A percentile compares a stretch with the other conserved stretches of the same genome.
These are phyloP conservation scores for Pseudopithomyces chartarum DNA, from an alignment of 2,329 filamentous ascomycete genomes.

Conservation along the genomic window DNA sequence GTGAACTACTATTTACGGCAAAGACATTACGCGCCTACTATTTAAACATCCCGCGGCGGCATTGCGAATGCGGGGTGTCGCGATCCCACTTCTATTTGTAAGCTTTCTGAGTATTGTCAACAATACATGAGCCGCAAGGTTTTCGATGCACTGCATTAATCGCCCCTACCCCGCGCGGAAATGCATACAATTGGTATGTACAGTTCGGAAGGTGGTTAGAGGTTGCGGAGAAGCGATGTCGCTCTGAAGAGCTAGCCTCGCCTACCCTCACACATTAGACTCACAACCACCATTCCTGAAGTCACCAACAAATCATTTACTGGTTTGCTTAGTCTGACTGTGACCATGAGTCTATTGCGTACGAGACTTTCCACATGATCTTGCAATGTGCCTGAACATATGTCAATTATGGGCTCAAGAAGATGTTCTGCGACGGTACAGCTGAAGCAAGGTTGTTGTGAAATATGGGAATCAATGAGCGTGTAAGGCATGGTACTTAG, in stretches of 20 bases:
- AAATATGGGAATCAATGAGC: too few species aligned
- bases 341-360: too few species aligned
- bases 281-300: background rate
- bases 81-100: slow-evolving; percentile 13
- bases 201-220: background rate
- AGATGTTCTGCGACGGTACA: too few species aligned
- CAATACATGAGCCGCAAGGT: background rate
- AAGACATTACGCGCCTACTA: background rate
- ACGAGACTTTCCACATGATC: too few species aligned
- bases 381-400: too few species aligned
- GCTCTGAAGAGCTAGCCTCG: background rate
- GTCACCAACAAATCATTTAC: too few species aligned
- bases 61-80: slow-evolving; percentile 17
- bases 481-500: too few species aligned
- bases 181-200: background rate
- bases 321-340: too few species aligned
- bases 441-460: too few species aligned
- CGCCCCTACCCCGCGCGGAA: background rate
- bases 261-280: background rate
- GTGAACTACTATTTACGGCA: background rate
- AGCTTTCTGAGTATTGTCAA: slow-evolving; percentile 5
- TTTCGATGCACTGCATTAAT: background rate
- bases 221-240: slow-evolving; percentile 2
- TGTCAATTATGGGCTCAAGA: too few species aligned
- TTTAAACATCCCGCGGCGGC: slow-evolving; percentile 4